These are phyloP conservation scores for Arthrobotrys musiformis DNA, from an alignment of 2,329 filamentous ascomycete species.

Conservation along the genomic window DNA sequence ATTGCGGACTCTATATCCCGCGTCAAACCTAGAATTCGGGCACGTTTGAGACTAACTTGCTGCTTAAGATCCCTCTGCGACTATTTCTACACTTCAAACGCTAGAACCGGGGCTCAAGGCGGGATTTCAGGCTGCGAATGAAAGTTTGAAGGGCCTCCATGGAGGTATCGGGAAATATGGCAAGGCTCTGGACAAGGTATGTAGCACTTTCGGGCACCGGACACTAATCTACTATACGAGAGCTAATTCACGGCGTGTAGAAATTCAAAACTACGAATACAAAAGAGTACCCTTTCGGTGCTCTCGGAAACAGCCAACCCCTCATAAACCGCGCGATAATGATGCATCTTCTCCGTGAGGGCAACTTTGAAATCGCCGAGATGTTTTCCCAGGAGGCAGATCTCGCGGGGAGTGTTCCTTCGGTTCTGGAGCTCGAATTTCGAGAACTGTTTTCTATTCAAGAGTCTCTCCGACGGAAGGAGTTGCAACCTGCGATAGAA, in stretches of 20 bases:
- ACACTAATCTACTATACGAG: background rate
- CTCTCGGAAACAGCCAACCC: constrained; percentile 76
- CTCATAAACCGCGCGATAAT: constrained; percentile 93
- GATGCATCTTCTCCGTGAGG: constrained; percentile 95
- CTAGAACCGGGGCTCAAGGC: constrained; percentile 86
- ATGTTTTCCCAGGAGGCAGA: constrained; percentile 81
- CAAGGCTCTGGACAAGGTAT: constrained; percentile 83
- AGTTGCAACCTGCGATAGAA: constrained; percentile 83
- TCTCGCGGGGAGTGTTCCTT: constrained; percentile 63
- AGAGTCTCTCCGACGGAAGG: constrained; percentile 73
- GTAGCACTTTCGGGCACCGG: constrained; percentile 27
- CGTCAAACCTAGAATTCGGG: background rate
- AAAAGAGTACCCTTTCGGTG: constrained; percentile 77
- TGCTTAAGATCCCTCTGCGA: constrained; percentile 73
- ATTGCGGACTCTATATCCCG: constrained; percentile 31
- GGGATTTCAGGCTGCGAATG: constrained; percentile 81
- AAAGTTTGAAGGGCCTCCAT: constrained; percentile 83
- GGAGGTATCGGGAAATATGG: constrained; percentile 83
- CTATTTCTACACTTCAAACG: constrained; percentile 79
- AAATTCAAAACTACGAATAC: constrained; percentile 70
- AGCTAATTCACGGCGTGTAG: constrained; percentile 60
- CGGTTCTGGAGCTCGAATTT: constrained; percentile 81
- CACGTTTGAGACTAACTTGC: background rate
- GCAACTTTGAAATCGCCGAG: constrained; percentile 87
- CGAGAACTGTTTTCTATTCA: constrained; percentile 91